Evolutionary conservation across 2,329 filamentous ascomycete genomes (phyloP).

Genomic region (Colletotrichum sp.): DNA sequence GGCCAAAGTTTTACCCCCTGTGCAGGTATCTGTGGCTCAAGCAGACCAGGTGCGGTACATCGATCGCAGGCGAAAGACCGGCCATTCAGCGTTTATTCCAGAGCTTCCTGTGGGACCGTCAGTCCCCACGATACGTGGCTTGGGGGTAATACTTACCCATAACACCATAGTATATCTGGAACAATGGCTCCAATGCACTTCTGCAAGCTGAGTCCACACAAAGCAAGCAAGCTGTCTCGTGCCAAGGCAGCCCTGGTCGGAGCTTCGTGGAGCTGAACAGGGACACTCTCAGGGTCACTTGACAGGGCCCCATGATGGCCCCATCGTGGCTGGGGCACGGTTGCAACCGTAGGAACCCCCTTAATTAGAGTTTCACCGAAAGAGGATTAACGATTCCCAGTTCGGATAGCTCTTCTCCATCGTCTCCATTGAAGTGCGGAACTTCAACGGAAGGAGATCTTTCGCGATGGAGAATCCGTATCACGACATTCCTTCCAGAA

Average conservation of each 20-base stretch:
- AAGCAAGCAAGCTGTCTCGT: not conserved
- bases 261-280: not conserved
- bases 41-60: too few species aligned
- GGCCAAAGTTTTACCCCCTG: too few species aligned
- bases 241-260: not conserved
- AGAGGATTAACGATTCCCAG: not conserved
- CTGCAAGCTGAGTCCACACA: not conserved
- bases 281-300: not conserved
- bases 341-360: not conserved
- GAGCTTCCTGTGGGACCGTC: too few species aligned
- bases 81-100: too few species aligned
- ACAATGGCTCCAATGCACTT: not conserved
- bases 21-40: too few species aligned
- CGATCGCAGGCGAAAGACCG: too few species aligned
- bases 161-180: not conserved
- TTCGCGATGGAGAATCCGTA: not conserved
- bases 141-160: too few species aligned
- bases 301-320: not conserved
- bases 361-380: not conserved
- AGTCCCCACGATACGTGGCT: too few species aligned
- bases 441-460: not conserved
- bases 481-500: not conserved
- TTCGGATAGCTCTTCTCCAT: not conserved
- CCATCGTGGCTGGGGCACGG: not conserved
- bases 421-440: not conserved